Percentiles rank a stretch among this genome's conserved stretches.
Conservation (phyloP, 495 filamentous ascomycete genomes). For the Penicillium bovifimosum region DNA sequence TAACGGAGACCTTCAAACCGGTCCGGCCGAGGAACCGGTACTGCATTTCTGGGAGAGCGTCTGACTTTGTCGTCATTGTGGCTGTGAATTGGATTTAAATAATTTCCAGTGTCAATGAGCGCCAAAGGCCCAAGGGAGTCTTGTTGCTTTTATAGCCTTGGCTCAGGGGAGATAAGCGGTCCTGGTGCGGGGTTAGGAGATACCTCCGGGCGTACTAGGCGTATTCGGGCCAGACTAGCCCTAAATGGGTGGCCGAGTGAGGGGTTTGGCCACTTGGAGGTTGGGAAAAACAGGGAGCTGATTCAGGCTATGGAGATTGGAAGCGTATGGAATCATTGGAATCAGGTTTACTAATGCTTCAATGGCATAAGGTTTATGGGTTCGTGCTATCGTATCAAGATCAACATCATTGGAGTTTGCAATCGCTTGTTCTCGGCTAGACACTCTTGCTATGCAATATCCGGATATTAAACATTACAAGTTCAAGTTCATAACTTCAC, state of each 20-base stretch:
- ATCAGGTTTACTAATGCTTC: not conserved
- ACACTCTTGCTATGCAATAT: too few species aligned
- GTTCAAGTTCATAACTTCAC: too few species aligned
- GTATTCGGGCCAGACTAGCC: too few species aligned
- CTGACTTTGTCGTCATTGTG: constrained; percentile 25
- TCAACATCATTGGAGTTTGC: not conserved
- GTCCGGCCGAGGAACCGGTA: constrained; percentile 72
- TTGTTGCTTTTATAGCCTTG: not conserved
- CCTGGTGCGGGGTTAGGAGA: constrained; percentile 13
- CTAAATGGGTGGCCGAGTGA: not conserved
- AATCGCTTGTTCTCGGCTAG: too few species aligned
- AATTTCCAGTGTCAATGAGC: too few species aligned
- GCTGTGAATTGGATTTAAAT: not conserved
- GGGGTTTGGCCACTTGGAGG: not conserved
- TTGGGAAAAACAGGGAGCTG: not conserved
- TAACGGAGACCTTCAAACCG: constrained; percentile 68
- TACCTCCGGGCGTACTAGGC: not conserved
- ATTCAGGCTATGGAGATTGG: constrained; percentile 10
- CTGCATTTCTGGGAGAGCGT: constrained; percentile 56
- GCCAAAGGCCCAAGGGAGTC: too few species aligned
- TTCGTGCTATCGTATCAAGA: not conserved
- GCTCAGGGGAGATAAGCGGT: not conserved
- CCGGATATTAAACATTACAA: too few species aligned
- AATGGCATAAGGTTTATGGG: not conserved
- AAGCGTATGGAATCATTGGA: not conserved